These are phyloP conservation scores for Citrus sinensis DNA, from an alignment of 345 rosid species.

Conservation along the genomic window DVS_A1.0 CM039166.1:3817501-3818000, in stretches of 20 bases:
- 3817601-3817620: background rate
- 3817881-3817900: constrained; percentile 23
- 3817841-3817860: constrained; percentile 24
- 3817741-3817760: constrained; percentile 53
- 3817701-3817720: constrained; percentile 31
- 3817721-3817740: constrained; percentile 58
- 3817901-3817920: constrained; percentile 46
- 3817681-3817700: background rate
- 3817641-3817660: background rate
- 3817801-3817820: constrained; percentile 23
- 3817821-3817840: constrained; percentile 19
- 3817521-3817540: background rate
- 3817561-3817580: background rate
- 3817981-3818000: constrained; percentile 64
- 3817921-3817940: constrained; percentile 20
- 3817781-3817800: constrained; percentile 68
- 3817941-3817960: constrained; percentile 42
- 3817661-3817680: background rate
- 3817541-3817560: background rate
- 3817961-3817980: constrained; percentile 51
- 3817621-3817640: background rate
- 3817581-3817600: background rate
- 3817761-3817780: constrained; percentile 47
- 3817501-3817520: background rate
- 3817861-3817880: constrained; percentile 6